Conservation (phyloP, 345 rosid species). For the Brassica nigra region DNA sequence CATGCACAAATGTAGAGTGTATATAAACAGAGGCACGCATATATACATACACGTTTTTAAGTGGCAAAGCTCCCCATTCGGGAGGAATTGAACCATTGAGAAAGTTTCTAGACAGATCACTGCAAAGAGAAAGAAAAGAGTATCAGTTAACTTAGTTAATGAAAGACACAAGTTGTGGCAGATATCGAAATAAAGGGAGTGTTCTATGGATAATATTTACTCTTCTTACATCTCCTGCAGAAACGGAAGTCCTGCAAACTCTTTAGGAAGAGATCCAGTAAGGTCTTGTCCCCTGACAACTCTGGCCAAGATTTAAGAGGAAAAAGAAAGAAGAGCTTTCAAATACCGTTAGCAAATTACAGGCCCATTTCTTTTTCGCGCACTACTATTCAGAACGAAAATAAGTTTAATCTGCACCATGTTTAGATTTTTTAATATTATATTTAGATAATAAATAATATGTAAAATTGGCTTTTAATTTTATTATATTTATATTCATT, state of each 20-base stretch:
- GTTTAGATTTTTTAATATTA: too few species aligned
- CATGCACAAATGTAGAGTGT: slow-evolving; percentile 15
- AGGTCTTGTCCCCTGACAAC: slow-evolving; percentile 47
- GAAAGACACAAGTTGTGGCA: too few species aligned
- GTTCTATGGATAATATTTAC: not conserved
- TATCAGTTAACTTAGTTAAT: slow-evolving; percentile 16
- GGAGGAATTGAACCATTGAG: slow-evolving; percentile 57
- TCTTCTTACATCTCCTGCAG: slow-evolving; percentile 49
- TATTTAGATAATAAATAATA: too few species aligned
- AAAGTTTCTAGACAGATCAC: slow-evolving; percentile 55
- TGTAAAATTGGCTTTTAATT: not conserved
- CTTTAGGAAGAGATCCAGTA: slow-evolving; percentile 50
- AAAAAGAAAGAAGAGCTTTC: not conserved
- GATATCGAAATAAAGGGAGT: not conserved
- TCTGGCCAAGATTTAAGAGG: slow-evolving; percentile 38
- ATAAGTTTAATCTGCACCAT: too few species aligned
- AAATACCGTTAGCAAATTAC: not conserved
- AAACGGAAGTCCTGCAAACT: slow-evolving; percentile 45
- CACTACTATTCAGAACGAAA: not conserved
- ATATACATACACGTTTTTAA: slow-evolving; percentile 42
- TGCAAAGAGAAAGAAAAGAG: slow-evolving; percentile 24
- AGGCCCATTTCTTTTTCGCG: slow-evolving; percentile 10
- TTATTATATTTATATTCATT: too few species aligned
- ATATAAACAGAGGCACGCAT: not conserved
- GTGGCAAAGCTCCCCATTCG: slow-evolving; percentile 51